A percentile compares a stretch with the other conserved stretches of the same genome.
These are phyloP conservation scores for Auricularia auricula-judae DNA, from an alignment of 768 basidiomycete genomes.

Conservation along the genomic window DNA sequence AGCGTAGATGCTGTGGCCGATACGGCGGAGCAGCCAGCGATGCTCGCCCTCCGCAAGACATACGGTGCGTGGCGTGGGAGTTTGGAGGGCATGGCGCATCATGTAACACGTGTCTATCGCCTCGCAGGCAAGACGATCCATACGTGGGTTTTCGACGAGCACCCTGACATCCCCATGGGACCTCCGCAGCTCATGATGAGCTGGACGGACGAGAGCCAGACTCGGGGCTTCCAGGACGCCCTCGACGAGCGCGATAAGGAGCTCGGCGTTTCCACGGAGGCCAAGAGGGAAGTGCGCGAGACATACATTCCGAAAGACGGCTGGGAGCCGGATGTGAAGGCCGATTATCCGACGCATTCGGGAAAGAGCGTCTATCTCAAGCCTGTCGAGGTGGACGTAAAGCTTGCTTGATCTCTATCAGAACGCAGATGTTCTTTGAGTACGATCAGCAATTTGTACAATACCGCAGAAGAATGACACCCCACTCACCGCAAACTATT, in stretches of 20 bases:
- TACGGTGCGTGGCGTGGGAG: constrained; percentile 28
- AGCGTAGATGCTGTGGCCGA: constrained; percentile 20
- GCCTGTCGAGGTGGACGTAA: constrained; percentile 15
- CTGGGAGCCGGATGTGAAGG: constrained; percentile 25
- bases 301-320: constrained; percentile 23
- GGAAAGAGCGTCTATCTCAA: constrained; percentile 25
- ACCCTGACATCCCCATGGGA: constrained; percentile 32
- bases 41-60: constrained; percentile 34
- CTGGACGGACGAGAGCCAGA: constrained; percentile 27
- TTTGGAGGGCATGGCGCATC: not conserved
- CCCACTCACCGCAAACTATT: too few species aligned
- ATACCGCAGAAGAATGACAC: too few species aligned
- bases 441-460: too few species aligned
- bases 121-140: not conserved
- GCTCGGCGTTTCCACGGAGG: constrained; percentile 22
- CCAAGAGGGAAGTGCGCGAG: constrained; percentile 24
- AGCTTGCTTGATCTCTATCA: not conserved
- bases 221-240: constrained; percentile 7
- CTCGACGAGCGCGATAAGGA: constrained; percentile 23
- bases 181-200: constrained; percentile 38
- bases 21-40: constrained; percentile 25
- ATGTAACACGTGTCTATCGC: not conserved
- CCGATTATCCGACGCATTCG: constrained; percentile 29
- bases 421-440: too few species aligned
- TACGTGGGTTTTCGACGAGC: constrained; percentile 16